phyloP scores from a whole-genome alignment of 352 stramenopile species.

The Sclerospora graminicola region DNA sequence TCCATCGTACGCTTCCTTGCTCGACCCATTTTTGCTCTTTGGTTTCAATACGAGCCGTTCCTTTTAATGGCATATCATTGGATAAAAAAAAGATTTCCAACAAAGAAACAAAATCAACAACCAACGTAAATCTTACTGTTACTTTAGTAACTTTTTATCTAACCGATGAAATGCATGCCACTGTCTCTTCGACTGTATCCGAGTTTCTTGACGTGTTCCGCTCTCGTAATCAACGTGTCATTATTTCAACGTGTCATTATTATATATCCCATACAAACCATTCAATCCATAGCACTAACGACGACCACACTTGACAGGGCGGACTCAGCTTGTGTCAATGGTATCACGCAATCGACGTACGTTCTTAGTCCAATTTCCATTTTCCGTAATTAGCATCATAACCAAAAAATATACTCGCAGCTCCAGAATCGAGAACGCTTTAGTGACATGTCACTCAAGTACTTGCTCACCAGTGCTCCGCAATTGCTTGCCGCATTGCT shows the following conservation, averaged over 20 bases:
- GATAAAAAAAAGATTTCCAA: not conserved
- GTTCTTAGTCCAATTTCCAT: conserved; percentile 2
- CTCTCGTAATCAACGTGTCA: conserved; percentile 12
- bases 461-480: conserved; percentile 35
- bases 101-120: too few relatives aligned
- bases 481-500: conserved; percentile 33
- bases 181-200: conserved; percentile 26
- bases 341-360: conserved; percentile 40
- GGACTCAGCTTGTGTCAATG: conserved; percentile 39
- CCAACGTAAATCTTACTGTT: too few relatives aligned
- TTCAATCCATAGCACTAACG: not conserved
- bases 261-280: too few relatives aligned
- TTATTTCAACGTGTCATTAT: not conserved
- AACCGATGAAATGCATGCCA: not conserved
- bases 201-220: conserved; percentile 14
- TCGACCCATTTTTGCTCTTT: conserved; percentile 42
- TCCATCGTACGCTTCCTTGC: conserved; percentile 67
- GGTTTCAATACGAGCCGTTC: too few relatives aligned
- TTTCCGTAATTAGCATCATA: conserved; percentile 4
- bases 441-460: conserved; percentile 45
- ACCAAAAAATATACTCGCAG: conserved; percentile 7
- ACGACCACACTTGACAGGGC: conserved; percentile 14
- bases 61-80: not conserved
- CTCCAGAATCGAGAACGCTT: conserved; percentile 24
- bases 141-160: too few relatives aligned